phyloP scores from a whole-genome alignment of 2,329 filamentous ascomycete species.

The Talaromyces sp. region DNA sequence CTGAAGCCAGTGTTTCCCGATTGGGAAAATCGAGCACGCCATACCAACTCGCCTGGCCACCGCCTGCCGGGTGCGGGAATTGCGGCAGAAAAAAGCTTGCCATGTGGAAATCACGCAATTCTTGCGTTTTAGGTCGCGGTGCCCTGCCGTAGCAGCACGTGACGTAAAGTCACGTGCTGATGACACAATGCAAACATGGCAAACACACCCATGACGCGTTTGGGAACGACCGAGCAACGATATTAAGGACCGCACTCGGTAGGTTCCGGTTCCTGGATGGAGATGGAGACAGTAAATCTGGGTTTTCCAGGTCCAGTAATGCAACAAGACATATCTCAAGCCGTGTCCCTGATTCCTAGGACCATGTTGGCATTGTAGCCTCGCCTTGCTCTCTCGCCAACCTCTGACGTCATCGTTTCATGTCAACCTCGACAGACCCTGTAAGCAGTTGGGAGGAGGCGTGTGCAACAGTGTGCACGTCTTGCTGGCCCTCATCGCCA shows the following conservation, averaged over 20 bases:
- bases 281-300: neutral
- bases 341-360: neutral
- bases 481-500: neutral
- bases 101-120: conserved; percentile 36
- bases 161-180: neutral
- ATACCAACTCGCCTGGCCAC: conserved; percentile 11
- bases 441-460: neutral
- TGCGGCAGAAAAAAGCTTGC: conserved; percentile 17
- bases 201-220: neutral
- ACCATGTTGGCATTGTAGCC: neutral
- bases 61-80: conserved; percentile 21
- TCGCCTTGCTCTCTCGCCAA: neutral
- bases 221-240: neutral
- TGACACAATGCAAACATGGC: conserved; percentile 5
- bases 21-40: conserved; percentile 12
- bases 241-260: neutral
- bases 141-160: conserved; percentile 15
- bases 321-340: neutral
- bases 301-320: neutral
- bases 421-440: neutral
- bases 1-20: neutral
- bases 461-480: neutral
- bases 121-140: conserved; percentile 21
- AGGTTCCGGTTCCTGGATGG: neutral
- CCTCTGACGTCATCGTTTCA: neutral